Evolutionary conservation across 768 basidiomycete species (phyloP).

Genomic region (Stropharia rugosoannulata): DNA sequence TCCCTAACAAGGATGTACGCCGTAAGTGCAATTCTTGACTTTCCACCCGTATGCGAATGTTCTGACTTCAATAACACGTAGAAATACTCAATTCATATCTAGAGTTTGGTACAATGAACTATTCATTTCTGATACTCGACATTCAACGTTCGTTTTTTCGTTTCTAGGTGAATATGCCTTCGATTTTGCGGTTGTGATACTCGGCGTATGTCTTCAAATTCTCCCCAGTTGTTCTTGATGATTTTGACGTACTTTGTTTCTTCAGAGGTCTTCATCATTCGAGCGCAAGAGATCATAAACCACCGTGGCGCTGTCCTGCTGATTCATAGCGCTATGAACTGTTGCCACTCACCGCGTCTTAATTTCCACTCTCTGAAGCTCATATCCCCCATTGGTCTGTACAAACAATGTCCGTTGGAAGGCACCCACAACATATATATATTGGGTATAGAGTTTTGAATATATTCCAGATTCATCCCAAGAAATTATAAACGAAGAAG

Average conservation of each 20-base stretch:
- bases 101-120: constrained; percentile 59
- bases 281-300: constrained; percentile 4
- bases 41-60: background rate
- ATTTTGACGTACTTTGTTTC: background rate
- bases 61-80: constrained; percentile 26
- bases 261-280: constrained; percentile 13
- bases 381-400: too few relatives aligned
- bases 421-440: background rate
- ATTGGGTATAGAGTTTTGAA: constrained; percentile 5
- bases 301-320: background rate
- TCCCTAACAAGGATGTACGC: constrained; percentile 87
- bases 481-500: constrained; percentile 98
- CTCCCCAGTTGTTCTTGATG: background rate
- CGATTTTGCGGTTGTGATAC: constrained; percentile 82
- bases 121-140: background rate
- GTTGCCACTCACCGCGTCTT: background rate
- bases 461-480: constrained; percentile 57
- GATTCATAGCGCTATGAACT: background rate
- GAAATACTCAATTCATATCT: constrained; percentile 77
- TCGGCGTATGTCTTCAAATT: constrained; percentile 57
- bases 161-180: constrained; percentile 76
- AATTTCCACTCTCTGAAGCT: background rate
- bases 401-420: too few relatives aligned
- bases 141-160: constrained; percentile 3
- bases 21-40: constrained; percentile 48